Percentiles rank a stretch among this genome's conserved stretches.
Conservation (phyloP, 805 yeast genomes). For the Kodamaea jinghongensis region DNA sequence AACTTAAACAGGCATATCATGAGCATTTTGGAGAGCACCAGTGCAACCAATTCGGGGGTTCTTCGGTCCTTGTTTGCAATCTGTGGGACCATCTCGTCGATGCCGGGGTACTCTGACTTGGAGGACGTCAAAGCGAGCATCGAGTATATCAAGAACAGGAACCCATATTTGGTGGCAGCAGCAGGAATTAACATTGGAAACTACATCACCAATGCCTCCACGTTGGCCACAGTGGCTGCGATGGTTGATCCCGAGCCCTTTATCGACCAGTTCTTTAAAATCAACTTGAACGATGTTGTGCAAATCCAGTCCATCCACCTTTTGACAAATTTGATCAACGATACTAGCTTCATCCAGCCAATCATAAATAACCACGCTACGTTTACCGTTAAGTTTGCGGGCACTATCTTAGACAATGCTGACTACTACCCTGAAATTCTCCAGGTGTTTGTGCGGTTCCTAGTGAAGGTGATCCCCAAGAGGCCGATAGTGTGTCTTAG, state of each 20-base stretch:
- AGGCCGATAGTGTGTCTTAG: slow-evolving; percentile 10
- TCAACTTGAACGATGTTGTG: slow-evolving; percentile 29
- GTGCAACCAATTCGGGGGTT: background rate
- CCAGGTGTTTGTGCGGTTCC: slow-evolving; percentile 25
- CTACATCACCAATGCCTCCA: slow-evolving; percentile 22
- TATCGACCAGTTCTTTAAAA: slow-evolving; percentile 19
- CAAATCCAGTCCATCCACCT: slow-evolving; percentile 38
- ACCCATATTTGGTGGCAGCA: slow-evolving; percentile 28
- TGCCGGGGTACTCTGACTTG: slow-evolving; percentile 24
- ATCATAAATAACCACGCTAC: slow-evolving; percentile 15
- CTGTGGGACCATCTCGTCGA: slow-evolving; percentile 34
- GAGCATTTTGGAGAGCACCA: background rate
- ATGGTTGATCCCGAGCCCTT: slow-evolving; percentile 13
- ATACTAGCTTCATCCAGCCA: slow-evolving; percentile 7
- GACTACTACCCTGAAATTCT: slow-evolving; percentile 34
- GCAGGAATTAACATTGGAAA: slow-evolving; percentile 36
- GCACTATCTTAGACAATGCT: slow-evolving; percentile 32
- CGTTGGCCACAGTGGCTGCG: slow-evolving; percentile 14
- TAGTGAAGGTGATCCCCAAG: slow-evolving; percentile 20
- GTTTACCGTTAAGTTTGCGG: slow-evolving; percentile 19
- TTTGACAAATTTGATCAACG: slow-evolving; percentile 27
- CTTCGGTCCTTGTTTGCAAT: slow-evolving; percentile 26
- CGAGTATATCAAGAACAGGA: slow-evolving; percentile 3
- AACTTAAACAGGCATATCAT: slow-evolving; percentile 5
- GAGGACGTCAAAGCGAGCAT: slow-evolving; percentile 20